Base-by-base conservation (phyloP, 352 stramenopile species). In the Phytophthora nicotianae region DNA sequence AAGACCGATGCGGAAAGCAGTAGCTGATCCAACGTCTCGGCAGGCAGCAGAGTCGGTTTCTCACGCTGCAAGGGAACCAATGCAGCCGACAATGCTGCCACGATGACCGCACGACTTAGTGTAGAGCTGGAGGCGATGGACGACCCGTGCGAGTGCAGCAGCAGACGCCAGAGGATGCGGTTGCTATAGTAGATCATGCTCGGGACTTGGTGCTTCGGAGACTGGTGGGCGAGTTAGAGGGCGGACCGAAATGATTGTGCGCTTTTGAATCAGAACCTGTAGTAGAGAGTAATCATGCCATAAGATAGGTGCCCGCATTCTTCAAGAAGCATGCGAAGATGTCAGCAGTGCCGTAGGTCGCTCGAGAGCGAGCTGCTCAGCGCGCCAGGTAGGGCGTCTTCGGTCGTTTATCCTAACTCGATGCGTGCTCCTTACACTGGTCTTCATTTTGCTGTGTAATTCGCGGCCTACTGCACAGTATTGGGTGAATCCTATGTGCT, bases 401-500 rank as follows among this genome's bases (percentile, higher is more conserved):
- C 5, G n/a, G 5, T 1, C 23, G 11, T 29, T 11, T 10, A 19
- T 9, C 17, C 0, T 48, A 14, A 1, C 2, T 29, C 5, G 8
- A n/a, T 27, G 17, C 41, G 1, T 46, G 50, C 11, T 26, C 21
- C 26, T 47, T 33, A 13, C 49, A 19, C 23, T 42, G 4, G 48
- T 6, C 55, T 73, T 29, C 26, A 16, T 53, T 52, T 27, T 47
- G 32, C 41, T 37, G 17, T 61, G 11, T 24, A 19, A 13, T 55
- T 61, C 20, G 8, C 3, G 23, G 10, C 24, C 4, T 19, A 24
- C 45, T 20, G 53, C 11, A 62, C 62, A 58, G 75, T 77, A 45
- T 63, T 92, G 40, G 81, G 81, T 49, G 83, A 92, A 58, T 90
- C 79, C 0, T 92, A 92, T 38, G 83, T 92, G 58, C 70, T 92